Percentiles rank a stretch among this genome's conserved stretches.
phyloP scores from a whole-genome alignment of 768 basidiomycete species.

The Phylloporus sp. region DNA sequence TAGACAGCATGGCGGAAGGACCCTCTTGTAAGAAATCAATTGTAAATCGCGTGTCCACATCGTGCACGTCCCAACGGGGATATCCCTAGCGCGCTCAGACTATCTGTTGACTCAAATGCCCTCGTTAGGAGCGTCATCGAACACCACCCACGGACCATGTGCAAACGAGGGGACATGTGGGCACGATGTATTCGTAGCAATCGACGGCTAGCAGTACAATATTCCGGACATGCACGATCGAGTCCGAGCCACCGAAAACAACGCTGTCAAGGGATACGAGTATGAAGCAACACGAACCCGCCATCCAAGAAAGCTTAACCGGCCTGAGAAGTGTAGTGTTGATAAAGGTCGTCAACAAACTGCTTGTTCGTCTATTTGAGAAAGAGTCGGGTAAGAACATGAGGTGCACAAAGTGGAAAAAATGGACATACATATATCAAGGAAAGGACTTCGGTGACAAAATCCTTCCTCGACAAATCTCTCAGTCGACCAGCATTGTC shows the following conservation, averaged over 20 bases:
- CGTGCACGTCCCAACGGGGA: too few relatives aligned
- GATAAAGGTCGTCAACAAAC: slow-evolving; percentile 62
- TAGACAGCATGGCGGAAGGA: too few relatives aligned
- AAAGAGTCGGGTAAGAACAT: too few relatives aligned
- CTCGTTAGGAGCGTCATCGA: neutral
- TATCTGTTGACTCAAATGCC: too few relatives aligned
- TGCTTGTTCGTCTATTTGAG: slow-evolving; percentile 52
- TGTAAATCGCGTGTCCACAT: too few relatives aligned
- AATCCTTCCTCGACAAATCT: slow-evolving; percentile 48
- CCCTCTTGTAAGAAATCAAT: too few relatives aligned
- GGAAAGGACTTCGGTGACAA: slow-evolving; percentile 55
- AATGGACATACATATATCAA: slow-evolving; percentile 60
- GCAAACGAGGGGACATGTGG: neutral
- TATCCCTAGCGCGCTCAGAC: too few relatives aligned
- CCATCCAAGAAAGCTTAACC: slow-evolving; percentile 5
- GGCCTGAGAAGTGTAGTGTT: slow-evolving; percentile 39
- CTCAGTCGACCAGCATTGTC: slow-evolving; percentile 16
- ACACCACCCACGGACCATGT: neutral
- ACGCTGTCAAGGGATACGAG: neutral
- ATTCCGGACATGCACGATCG: neutral
- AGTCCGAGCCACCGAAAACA: slow-evolving; percentile 1
- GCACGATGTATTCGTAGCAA: slow-evolving; percentile 12
- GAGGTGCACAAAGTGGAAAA: too few relatives aligned
- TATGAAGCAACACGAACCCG: neutral
- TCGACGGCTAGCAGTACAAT: slow-evolving; percentile 8